Conservation (phyloP, 1,284 basidiomycete species). For the Trametes polyzona region DNA sequence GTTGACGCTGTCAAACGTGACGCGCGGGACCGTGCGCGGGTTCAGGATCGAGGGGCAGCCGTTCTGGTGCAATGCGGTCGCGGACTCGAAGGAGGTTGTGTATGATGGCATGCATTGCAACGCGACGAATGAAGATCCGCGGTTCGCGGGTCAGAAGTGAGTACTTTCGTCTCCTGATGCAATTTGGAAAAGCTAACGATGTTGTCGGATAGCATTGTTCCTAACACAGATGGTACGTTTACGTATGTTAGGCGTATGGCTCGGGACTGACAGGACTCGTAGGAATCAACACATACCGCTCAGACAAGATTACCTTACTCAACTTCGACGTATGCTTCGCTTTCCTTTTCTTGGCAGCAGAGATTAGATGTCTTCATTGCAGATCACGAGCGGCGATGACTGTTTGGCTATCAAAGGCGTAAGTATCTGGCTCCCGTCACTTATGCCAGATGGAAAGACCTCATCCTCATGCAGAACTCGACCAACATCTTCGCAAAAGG, state of each 20-base stretch:
- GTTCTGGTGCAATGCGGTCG: slow-evolving; percentile 68
- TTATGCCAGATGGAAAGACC: background rate
- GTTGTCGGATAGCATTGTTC: slow-evolving; percentile 51
- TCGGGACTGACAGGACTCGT: background rate
- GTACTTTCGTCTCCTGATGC: too few relatives aligned
- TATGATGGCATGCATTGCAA: slow-evolving; percentile 69
- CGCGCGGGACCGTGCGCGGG: slow-evolving; percentile 50
- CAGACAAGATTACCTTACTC: slow-evolving; percentile 51
- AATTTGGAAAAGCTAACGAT: background rate
- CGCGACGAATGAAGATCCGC: slow-evolving; percentile 61
- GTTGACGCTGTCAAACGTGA: slow-evolving; percentile 56
- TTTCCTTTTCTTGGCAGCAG: background rate
- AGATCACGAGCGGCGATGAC: slow-evolving; percentile 65
- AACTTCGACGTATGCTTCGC: slow-evolving; percentile 50
- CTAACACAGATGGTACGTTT: slow-evolving; percentile 61
- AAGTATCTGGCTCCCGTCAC: slow-evolving; percentile 17
- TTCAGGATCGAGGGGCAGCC: slow-evolving; percentile 64
- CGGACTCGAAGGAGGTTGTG: slow-evolving; percentile 53
- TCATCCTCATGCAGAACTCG: slow-evolving; percentile 48
- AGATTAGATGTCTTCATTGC: background rate
- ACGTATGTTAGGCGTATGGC: background rate
- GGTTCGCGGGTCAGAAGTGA: slow-evolving; percentile 52
- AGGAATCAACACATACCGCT: slow-evolving; percentile 66
- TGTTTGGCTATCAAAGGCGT: slow-evolving; percentile 69
- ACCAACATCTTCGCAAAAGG: slow-evolving; percentile 55